Evolutionary conservation across 495 filamentous ascomycete genomes (phyloP).

Genomic region (Xylaria castorea): DNA sequence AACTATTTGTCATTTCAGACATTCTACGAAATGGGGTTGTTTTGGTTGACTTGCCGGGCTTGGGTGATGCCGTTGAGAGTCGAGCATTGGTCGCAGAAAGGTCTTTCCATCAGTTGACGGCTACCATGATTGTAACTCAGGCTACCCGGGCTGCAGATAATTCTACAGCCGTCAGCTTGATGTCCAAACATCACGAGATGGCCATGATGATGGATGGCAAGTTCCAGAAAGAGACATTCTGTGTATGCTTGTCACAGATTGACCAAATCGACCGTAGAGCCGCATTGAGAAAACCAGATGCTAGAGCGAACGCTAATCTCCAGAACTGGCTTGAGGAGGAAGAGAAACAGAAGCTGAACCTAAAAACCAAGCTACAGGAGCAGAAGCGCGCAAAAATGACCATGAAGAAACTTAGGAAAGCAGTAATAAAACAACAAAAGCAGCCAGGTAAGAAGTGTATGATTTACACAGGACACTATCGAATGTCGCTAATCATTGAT

Average conservation of each 20-base stretch:
- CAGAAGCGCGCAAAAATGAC: neutral
- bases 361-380: neutral
- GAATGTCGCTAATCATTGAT: neutral
- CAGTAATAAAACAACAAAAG: neutral
- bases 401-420: neutral
- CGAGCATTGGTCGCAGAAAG: constrained; percentile 31
- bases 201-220: constrained; percentile 38
- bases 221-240: constrained; percentile 32
- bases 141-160: constrained; percentile 36
- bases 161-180: constrained; percentile 31
- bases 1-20: constrained; percentile 32
- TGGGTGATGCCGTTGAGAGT: constrained; percentile 33
- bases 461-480: neutral
- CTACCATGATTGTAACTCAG: constrained; percentile 33
- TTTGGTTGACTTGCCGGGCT: constrained; percentile 38
- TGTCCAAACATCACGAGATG: constrained; percentile 36
- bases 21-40: constrained; percentile 33
- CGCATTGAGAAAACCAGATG: constrained; percentile 12
- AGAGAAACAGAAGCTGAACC: neutral
- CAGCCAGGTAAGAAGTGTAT: neutral
- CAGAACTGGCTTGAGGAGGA: constrained; percentile 5
- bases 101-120: constrained; percentile 31
- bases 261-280: constrained; percentile 34
- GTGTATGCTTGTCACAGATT: constrained; percentile 36
- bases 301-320: constrained; percentile 12